Conservation (phyloP, 345 rosid genomes). For the Combretum micranthum region DNA sequence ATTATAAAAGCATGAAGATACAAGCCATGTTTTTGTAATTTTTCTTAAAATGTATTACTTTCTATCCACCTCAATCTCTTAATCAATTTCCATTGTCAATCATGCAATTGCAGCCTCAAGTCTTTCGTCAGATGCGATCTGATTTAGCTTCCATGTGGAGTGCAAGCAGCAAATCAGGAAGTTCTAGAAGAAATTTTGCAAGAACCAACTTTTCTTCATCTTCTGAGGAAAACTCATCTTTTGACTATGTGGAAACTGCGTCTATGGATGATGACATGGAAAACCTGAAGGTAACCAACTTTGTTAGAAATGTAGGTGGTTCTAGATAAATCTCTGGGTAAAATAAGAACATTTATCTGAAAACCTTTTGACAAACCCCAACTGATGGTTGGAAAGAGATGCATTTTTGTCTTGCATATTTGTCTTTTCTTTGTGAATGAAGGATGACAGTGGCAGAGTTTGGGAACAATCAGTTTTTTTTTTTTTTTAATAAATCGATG, state of each 20-base stretch:
- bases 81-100: neutral
- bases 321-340: neutral
- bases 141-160: slow-evolving; percentile 74
- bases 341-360: no score
- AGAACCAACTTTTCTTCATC: slow-evolving; percentile 18
- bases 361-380: no score
- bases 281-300: slow-evolving; percentile 36
- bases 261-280: slow-evolving; percentile 24
- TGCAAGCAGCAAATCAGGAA: slow-evolving; percentile 32
- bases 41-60: neutral
- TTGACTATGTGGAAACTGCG: slow-evolving; percentile 10
- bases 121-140: slow-evolving; percentile 52
- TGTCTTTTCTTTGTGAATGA: no score
- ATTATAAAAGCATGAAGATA: no score
- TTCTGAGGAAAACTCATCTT: slow-evolving; percentile 18
- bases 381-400: no score
- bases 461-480: no score
- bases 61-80: neutral
- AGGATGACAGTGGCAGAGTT: no score
- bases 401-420: no score
- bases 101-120: slow-evolving; percentile 46
- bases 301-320: slow-evolving; percentile 3
- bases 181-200: slow-evolving; percentile 33
- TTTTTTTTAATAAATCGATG: no score
- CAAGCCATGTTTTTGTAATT: no score